Base-by-base conservation (phyloP, 2,329 filamentous ascomycete genomes). In the Sporothrix humicola region DNA sequence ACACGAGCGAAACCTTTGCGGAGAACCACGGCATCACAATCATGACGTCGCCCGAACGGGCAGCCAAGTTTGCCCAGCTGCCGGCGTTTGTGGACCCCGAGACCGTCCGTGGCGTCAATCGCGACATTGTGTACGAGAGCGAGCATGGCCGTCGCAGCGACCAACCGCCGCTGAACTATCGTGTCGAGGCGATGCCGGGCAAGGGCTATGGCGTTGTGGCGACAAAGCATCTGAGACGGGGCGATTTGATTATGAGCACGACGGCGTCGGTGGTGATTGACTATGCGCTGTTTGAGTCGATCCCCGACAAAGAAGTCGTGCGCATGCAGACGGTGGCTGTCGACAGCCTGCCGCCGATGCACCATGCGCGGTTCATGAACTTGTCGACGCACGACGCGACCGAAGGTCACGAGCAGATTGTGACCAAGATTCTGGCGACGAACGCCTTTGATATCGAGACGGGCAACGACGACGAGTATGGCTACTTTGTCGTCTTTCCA, bases 171-270 rank as follows among this genome's bases (percentile, higher is more conserved):
- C 65, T 74, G 4, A 15, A 52, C 23, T 83, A 81, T 77, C 76
- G 78, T 61, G 78, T 83, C n/a, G 79, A 79, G 31, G 78, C 78
- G 10, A 79, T 84, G 46, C 80, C 81, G 8, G 82, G 82, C 44
- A 84, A 83, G 74, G 82, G 80, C 54, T 79, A 80, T 74, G 83
- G 83, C 42, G 75, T 83, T 5, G 78, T 83, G 7, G 82, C 83
- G 12, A 79, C 75, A 4, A 72, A 76, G 46, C 78, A 77, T 74
- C 80, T 84, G 75, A 73, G 76, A 44, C 78, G 81, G 46, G 82
- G 82, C 52, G 82, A 83, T 69, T 77, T 78, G 61, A 81, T 84
- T 76, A 80, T 83, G 77, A 80, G 79, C 73, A 81, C 81, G 75
- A 83, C 82, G 61, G 79, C 80, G 10, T 81, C 81, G 8, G 69